Base-by-base conservation (phyloP, 352 stramenopile species). In the Globisporangium nunn region DNA sequence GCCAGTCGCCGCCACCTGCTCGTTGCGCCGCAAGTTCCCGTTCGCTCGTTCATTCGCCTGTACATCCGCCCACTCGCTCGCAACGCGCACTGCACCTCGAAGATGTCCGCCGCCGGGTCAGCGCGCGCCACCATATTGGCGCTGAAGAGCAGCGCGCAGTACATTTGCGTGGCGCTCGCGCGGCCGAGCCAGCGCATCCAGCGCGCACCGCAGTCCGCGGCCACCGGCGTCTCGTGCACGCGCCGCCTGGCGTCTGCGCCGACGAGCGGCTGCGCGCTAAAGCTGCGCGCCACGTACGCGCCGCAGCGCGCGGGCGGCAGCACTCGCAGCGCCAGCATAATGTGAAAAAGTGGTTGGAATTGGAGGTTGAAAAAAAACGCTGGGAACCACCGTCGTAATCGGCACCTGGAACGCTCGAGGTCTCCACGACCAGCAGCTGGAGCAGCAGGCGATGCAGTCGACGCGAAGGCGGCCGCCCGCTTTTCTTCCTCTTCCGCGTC, bases 111-210 rank as follows among this genome's bases (percentile, higher is more conserved):
- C 15, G 50, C 64, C 0, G 70, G 56, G 50, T 85, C 74, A 2
- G 78, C 76, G 52, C 85, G 76, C 37, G 75, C 82, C 40, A 88
- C 67, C 46, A 91, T 64, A 23, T 78, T 87, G 4, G 76, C 78
- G 2, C 70, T 80, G 39, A 87, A 68, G 40, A 91, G 61, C 54
- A 91, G 44, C 5, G 76, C 66, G 54, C 78, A 88, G 64, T 88
- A 91, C 78, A 91, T 88, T 47, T 91, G 81, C 59, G 71, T 81
- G 41, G 75, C 70, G 39, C 70, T 87, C 47, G 70, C 78, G 6
- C 64, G 65, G 18, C 81, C 78, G 47, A 91, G 65, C 76, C 74
- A 88, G 30, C 62, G 61, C 74, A 88, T 84, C 46, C 80, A 52
- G 14, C 59, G 50, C 28, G 62, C 68, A 0, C 81, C 78, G 23